These are phyloP conservation scores for Cystofilobasidium macerans DNA, from an alignment of 768 basidiomycete genomes.

Conservation along the genomic window DNA sequence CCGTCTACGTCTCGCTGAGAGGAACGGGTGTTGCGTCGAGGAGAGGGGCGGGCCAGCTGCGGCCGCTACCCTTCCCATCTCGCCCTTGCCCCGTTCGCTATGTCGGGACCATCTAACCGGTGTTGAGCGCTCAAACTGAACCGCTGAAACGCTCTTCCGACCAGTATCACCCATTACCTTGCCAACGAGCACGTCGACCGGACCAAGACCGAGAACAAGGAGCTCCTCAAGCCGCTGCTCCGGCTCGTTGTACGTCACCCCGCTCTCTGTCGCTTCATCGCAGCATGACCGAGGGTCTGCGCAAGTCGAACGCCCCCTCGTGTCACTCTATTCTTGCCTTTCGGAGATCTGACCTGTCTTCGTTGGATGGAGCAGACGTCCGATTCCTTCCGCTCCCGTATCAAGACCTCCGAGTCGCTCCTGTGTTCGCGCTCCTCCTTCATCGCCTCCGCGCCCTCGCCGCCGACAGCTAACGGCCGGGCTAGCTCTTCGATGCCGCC, in stretches of 20 bases:
- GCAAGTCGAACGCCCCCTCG: background rate
- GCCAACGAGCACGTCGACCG: conserved; percentile 10
- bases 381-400: background rate
- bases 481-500: background rate
- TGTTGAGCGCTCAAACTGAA: background rate
- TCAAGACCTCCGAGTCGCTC: conserved; percentile 10
- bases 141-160: background rate
- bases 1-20: background rate
- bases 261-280: too few species aligned
- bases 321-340: too few species aligned
- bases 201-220: conserved; percentile 1
- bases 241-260: conserved; percentile 6
- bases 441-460: background rate
- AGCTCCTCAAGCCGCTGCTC: background rate
- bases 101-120: too few species aligned
- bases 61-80: background rate
- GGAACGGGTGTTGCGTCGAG: background rate
- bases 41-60: background rate
- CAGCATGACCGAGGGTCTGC: too few species aligned
- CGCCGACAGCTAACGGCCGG: conserved; percentile 1
- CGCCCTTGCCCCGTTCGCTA: background rate
- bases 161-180: conserved; percentile 18
- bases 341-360: too few species aligned
- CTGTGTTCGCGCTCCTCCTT: background rate
- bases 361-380: background rate